A percentile compares a stretch with the other conserved stretches of the same genome.
Conservation (phyloP, 495 filamentous ascomycete genomes). For the Darksidea phi region DNA sequence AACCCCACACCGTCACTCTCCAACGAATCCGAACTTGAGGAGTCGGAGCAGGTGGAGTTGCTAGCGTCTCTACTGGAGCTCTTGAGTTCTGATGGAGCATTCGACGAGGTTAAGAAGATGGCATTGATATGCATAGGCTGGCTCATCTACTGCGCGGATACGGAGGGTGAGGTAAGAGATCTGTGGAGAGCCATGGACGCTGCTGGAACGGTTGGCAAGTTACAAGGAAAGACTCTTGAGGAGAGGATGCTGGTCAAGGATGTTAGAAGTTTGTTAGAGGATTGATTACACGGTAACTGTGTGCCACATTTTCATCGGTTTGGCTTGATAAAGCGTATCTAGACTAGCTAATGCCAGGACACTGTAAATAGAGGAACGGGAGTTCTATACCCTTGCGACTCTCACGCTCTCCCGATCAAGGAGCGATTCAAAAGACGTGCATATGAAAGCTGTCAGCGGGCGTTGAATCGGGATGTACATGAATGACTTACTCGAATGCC, state of each 20-base stretch:
- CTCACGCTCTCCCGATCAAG: no score
- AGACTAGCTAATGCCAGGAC: no score
- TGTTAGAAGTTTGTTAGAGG: conserved; percentile 53
- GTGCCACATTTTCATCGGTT: no score
- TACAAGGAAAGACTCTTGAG: conserved; percentile 51
- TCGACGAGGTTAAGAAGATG: conserved; percentile 68
- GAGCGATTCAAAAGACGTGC: no score
- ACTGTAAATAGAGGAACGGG: no score
- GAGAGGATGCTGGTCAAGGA: conserved; percentile 60
- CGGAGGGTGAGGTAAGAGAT: conserved; percentile 70
- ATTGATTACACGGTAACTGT: no score
- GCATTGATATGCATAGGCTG: conserved; percentile 70
- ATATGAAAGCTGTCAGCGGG: no score
- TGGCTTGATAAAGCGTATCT: no score
- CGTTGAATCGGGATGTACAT: no score
- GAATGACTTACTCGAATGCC: no score
- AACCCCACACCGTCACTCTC: not conserved
- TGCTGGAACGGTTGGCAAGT: conserved; percentile 54
- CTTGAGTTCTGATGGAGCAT: conserved; percentile 63
- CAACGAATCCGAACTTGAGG: conserved; percentile 50
- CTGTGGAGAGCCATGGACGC: conserved; percentile 73
- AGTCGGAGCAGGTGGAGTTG: conserved; percentile 73
- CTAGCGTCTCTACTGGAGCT: conserved; percentile 75
- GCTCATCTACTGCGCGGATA: conserved; percentile 66
- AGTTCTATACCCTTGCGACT: no score